These are phyloP conservation scores for Celoporthe dispersa DNA, from an alignment of 2,329 filamentous ascomycete genomes.

Conservation along the genomic window DNA sequence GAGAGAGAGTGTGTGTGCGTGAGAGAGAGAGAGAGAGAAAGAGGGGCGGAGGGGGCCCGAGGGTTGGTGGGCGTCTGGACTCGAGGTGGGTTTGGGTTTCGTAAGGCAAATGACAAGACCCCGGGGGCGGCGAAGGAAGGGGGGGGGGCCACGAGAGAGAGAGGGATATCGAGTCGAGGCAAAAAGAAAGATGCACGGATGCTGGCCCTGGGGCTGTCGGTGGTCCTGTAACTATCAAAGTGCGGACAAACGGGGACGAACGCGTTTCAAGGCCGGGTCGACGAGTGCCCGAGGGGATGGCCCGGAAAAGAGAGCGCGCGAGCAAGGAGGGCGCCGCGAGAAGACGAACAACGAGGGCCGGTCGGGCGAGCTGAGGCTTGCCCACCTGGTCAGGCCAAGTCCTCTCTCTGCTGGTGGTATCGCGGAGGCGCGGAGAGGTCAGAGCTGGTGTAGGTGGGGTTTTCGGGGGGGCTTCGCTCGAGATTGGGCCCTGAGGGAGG, in stretches of 20 bases:
- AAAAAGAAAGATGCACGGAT: not conserved
- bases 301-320: not conserved
- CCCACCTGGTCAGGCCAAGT: not conserved
- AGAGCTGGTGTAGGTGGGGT: not conserved
- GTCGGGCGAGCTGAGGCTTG: not conserved
- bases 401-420: not conserved
- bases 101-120: not conserved
- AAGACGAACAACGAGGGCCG: not conserved
- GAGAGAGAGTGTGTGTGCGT: not conserved
- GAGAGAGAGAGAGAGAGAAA: not conserved
- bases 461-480: not conserved
- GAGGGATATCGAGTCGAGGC: not conserved
- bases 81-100: not conserved
- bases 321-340: not conserved
- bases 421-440: slow-evolving; percentile 1
- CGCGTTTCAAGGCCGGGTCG: slow-evolving; percentile 14
- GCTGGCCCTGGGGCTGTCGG: not conserved
- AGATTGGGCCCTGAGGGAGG: not conserved
- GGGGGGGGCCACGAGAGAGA: not conserved
- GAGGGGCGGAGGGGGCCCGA: not conserved
- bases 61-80: not conserved
- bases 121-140: not conserved
- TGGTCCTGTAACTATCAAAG: not conserved
- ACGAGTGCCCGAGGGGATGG: slow-evolving; percentile 7
- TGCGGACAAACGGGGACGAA: not conserved